Percentiles rank a stretch among this genome's conserved stretches.
Conservation (phyloP, 331 rosid species). For the Dryas integrifolia region DNA sequence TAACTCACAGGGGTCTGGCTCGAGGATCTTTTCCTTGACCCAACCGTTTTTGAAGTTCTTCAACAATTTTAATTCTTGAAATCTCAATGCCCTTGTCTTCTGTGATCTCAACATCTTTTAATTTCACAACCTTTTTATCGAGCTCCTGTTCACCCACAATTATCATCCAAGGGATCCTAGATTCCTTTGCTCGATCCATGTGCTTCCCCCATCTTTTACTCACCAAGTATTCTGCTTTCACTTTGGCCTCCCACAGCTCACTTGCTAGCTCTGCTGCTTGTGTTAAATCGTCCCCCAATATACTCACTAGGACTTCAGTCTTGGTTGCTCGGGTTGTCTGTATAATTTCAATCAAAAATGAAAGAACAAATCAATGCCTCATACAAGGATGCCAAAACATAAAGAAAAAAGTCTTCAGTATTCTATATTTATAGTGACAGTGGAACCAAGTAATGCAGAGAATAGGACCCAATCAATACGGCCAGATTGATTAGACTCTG, state of each 20-base stretch:
- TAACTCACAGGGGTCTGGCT: not conserved
- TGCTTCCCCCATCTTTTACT: conserved; percentile 62
- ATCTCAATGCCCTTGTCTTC: conserved; percentile 30
- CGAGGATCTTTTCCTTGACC: not conserved
- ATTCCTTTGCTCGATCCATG: conserved; percentile 71
- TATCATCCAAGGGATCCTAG: conserved; percentile 82
- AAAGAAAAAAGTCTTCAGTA: too few species aligned
- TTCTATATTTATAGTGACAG: too few species aligned
- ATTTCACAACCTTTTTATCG: conserved; percentile 57
- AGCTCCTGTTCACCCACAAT: conserved; percentile 67
- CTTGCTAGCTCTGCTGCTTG: conserved; percentile 66
- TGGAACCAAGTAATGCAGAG: too few species aligned
- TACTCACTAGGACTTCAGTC: conserved; percentile 77
- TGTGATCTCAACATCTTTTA: conserved; percentile 50
- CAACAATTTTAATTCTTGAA: conserved; percentile 50
- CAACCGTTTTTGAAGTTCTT: conserved; percentile 56
- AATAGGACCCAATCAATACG: too few species aligned
- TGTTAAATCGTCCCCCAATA: conserved; percentile 60
- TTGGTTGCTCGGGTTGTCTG: conserved; percentile 71
- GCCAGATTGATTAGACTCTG: too few species aligned
- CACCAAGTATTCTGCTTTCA: conserved; percentile 61
- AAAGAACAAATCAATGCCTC: conserved; percentile 5
- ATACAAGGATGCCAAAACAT: not conserved
- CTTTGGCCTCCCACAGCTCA: conserved; percentile 67
- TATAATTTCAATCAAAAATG: not conserved